Percentiles rank a stretch among this genome's conserved stretches.
phyloP scores from a whole-genome alignment of 257 asterid species.

The Solanum tarapatanum region DNA sequence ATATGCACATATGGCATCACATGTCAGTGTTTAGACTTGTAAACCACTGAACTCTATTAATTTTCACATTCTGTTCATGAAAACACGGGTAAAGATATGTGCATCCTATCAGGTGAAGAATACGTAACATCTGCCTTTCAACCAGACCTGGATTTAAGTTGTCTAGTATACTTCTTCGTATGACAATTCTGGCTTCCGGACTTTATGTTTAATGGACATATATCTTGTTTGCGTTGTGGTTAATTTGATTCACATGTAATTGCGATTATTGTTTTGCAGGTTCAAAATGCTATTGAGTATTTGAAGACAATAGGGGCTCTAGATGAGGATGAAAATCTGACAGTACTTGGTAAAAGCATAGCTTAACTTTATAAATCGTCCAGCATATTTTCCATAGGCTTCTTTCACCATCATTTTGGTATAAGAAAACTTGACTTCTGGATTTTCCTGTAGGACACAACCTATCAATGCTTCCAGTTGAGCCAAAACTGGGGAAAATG shows the following conservation, averaged over 20 bases:
- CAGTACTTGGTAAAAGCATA: conserved; percentile 52
- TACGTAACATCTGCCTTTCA: neutral
- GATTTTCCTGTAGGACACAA: conserved; percentile 48
- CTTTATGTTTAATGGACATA: neutral
- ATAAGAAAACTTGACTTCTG: neutral
- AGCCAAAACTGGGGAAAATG: conserved; percentile 97
- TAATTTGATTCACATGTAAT: conserved; percentile 2
- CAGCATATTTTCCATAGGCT: neutral
- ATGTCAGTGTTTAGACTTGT: neutral
- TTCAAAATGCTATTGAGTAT: conserved; percentile 78
- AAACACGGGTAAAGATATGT: neutral
- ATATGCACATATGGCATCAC: neutral
- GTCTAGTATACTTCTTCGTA: neutral
- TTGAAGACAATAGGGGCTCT: conserved; percentile 84
- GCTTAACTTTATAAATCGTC: neutral
- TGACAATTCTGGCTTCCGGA: neutral
- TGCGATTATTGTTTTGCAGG: conserved; percentile 38
- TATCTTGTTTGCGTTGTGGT: neutral
- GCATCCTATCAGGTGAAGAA: neutral
- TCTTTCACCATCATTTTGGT: conserved; percentile 2
- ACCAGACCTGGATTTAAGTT: neutral
- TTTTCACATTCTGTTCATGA: neutral
- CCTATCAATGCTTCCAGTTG: conserved; percentile 89
- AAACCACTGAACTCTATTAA: neutral
- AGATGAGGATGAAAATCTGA: conserved; percentile 73